Evolutionary conservation across 1,284 basidiomycete genomes (phyloP), one percentile per base, ranked within the genome.

Genomic region (Porodaedalea pini): DNA sequence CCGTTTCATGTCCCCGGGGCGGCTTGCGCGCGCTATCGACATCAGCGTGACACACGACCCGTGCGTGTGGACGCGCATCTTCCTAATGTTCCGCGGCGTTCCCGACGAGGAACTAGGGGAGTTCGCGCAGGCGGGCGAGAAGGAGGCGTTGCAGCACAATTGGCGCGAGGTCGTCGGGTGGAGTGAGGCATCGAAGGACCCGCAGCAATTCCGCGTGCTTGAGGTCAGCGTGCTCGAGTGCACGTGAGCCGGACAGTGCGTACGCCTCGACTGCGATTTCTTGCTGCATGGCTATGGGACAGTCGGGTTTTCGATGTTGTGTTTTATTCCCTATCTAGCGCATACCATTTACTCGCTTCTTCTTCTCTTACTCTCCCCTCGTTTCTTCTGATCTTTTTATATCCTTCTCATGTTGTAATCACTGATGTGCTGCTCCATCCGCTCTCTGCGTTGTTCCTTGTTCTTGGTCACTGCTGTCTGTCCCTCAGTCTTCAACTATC

Each of bases 21-120:
- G 81, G 62, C 86, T 92, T 49, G 87, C 88, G 6, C 82, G 87
- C 0, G 89, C 89, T n/a, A 82, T 92, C 59, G 89, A 92, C 67
- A 88, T 92, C 62, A 83, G 83, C 1, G 83, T 91, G n/a, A 86
- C 86, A 0, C 77, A 80, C 13, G 86, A 90, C 54, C 82, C 85
- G 25, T 90, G 88, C 67, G 75, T 87, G 59, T 91, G 90, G 70
- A 91, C 86, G n/a, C 83, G 89, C 21, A 71, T 92, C 25, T 92
- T 92, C 75, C 78, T 92, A 55, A 88, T 92, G 69, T 91, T 84
- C 73, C 83, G 88, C 31, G 90, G 89, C 0, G 70, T 92, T 23
- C 78, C 77, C n/a, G 89, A 92, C 62, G 89, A 91, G 54, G 89
- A 92, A 59, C 72, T 88, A 59, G 78, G 78, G 21, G 68, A 80